Evolutionary conservation across 2,329 filamentous ascomycete species (phyloP).

Genomic region (Botrytis fragariae): DNA sequence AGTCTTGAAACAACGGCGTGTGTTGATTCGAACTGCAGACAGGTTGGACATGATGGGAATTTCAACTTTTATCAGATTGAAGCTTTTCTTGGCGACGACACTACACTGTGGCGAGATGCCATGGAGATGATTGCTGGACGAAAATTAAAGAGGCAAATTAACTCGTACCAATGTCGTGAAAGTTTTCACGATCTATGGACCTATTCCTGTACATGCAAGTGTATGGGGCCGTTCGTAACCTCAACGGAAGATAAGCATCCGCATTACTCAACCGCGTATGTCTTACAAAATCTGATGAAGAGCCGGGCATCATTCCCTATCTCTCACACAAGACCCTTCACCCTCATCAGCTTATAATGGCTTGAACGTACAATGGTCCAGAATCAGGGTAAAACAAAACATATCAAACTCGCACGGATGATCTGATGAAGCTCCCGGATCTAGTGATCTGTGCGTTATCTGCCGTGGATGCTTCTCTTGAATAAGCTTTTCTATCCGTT

Average conservation of each 20-base stretch:
- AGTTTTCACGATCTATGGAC: background rate
- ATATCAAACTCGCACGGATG: conserved; percentile 10
- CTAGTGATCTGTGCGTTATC: background rate
- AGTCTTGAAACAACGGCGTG: conserved; percentile 3
- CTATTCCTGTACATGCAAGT: background rate
- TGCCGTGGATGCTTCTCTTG: background rate
- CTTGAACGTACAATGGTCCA: background rate
- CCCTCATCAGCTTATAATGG: background rate
- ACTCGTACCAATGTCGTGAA: too few relatives aligned
- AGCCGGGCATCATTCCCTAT: background rate
- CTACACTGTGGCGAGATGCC: background rate
- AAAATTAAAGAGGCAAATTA: background rate
- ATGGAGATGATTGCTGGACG: background rate
- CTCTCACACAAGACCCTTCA: background rate
- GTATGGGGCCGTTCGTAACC: background rate
- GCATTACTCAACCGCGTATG: background rate
- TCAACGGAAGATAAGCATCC: background rate
- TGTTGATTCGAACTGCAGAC: background rate
- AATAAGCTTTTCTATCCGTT: background rate
- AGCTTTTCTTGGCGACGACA: background rate
- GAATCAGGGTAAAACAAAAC: background rate
- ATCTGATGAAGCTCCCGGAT: background rate
- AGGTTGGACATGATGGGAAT: background rate
- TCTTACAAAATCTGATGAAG: background rate
- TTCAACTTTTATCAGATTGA: background rate